Conservation (phyloP, 257 asterid species). For the Striga asiatica region DNA sequence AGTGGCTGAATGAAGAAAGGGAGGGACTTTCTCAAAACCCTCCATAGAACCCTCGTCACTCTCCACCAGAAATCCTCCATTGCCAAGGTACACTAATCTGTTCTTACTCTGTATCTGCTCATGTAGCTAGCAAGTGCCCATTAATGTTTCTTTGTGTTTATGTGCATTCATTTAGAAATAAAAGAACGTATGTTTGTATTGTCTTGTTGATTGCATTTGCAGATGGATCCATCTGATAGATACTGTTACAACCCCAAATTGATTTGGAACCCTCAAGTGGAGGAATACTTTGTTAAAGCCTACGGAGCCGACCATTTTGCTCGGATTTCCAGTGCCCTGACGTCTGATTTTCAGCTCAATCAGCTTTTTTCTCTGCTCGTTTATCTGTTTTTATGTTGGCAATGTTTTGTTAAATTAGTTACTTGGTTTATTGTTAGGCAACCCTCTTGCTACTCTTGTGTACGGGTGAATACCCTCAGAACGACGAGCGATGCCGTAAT, state of each 20-base stretch:
- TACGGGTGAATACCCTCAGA: slow-evolving; percentile 74
- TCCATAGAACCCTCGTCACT: slow-evolving; percentile 16
- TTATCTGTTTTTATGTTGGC: no score
- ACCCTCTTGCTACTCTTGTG: slow-evolving; percentile 89
- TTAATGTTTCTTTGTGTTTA: neutral
- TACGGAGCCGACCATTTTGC: slow-evolving; percentile 79
- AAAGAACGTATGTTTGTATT: neutral
- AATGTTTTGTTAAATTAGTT: no score
- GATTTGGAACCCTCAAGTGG: slow-evolving; percentile 75
- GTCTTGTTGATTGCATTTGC: slow-evolving; percentile 12
- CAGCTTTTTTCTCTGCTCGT: neutral
- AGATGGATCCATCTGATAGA: slow-evolving; percentile 75
- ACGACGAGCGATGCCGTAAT: slow-evolving; percentile 58
- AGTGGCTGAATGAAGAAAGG: slow-evolving; percentile 28
- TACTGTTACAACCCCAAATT: slow-evolving; percentile 64
- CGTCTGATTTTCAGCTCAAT: slow-evolving; percentile 31
- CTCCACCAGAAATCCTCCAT: slow-evolving; percentile 21
- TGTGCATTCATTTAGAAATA: neutral
- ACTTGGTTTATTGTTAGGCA: slow-evolving; percentile 36
- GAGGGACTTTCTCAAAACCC: slow-evolving; percentile 22
- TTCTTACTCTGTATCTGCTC: neutral
- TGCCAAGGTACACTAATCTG: slow-evolving; percentile 10
- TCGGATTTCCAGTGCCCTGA: slow-evolving; percentile 63
- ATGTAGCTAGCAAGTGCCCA: no score
- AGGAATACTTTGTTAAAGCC: slow-evolving; percentile 69